These are phyloP conservation scores for Rosa persica DNA, from an alignment of 306 rosid genomes.

Conservation along the genomic window DNA sequence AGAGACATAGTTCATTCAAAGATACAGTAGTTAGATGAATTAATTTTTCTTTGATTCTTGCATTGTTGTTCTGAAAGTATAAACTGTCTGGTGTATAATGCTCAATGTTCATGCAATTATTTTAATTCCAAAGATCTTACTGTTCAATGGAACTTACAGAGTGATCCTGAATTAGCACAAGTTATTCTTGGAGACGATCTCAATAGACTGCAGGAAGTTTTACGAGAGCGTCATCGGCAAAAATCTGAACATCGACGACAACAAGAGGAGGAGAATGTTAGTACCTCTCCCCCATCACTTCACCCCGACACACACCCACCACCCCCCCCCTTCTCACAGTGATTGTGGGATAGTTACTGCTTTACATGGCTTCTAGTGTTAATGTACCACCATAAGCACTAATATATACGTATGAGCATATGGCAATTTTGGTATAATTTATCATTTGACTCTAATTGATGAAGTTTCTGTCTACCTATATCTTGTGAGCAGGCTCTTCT, in stretches of 20 bases:
- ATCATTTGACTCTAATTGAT: conserved; percentile 5
- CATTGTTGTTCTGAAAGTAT: neutral
- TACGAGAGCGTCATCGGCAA: conserved; percentile 58
- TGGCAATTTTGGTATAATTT: neutral
- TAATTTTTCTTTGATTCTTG: neutral
- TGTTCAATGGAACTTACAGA: conserved; percentile 40
- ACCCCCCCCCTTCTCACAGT: neutral
- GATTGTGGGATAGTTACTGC: conserved; percentile 19
- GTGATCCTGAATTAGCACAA: conserved; percentile 92
- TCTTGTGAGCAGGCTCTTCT: conserved; percentile 71
- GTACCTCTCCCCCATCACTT: conserved; percentile 31
- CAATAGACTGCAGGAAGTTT: conserved; percentile 67
- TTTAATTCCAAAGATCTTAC: conserved; percentile 1
- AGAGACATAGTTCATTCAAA: neutral
- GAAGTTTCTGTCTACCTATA: neutral
- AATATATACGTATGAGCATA: neutral
- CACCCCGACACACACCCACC: no score
- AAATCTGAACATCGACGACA: conserved; percentile 57
- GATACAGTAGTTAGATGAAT: neutral
- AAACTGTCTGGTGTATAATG: neutral
- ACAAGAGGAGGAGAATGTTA: conserved; percentile 86
- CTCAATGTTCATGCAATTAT: neutral
- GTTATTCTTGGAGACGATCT: conserved; percentile 76
- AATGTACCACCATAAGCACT: neutral
- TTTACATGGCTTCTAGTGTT: neutral